These are phyloP conservation scores for Fusarium succisae DNA, from an alignment of 2,329 filamentous ascomycete genomes.

Conservation along the genomic window DNA sequence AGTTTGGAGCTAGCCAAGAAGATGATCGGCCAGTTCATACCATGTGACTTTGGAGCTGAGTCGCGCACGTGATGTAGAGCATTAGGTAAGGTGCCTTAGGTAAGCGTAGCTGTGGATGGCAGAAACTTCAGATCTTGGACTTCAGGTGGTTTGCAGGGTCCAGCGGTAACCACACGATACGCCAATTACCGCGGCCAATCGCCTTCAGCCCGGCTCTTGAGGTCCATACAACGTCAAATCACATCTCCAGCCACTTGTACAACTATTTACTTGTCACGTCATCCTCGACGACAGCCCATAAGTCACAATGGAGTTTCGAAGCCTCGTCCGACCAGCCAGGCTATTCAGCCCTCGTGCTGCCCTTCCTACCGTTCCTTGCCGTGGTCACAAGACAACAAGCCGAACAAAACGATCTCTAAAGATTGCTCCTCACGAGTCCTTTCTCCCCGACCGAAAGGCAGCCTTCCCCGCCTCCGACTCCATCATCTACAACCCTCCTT, in stretches of 20 bases:
- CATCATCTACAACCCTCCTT: constrained; percentile 68
- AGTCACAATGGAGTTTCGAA: constrained; percentile 49
- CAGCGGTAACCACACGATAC: constrained; percentile 29
- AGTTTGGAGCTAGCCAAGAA: constrained; percentile 3
- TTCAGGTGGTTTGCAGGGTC: constrained; percentile 28
- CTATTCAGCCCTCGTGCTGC: constrained; percentile 44
- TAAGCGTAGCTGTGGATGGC: constrained; percentile 18
- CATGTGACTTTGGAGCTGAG: constrained; percentile 4
- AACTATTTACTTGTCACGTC: background rate
- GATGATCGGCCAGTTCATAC: background rate
- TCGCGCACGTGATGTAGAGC: background rate
- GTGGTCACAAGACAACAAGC: constrained; percentile 61
- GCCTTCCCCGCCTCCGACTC: constrained; percentile 47
- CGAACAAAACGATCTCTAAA: constrained; percentile 68
- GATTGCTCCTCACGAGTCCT: constrained; percentile 69
- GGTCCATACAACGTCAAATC: constrained; percentile 6
- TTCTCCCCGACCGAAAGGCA: constrained; percentile 54
- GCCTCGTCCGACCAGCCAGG: constrained; percentile 48
- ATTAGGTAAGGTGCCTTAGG: constrained; percentile 18
- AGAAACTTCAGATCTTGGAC: constrained; percentile 42
- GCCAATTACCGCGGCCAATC: constrained; percentile 40
- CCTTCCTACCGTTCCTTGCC: constrained; percentile 43
- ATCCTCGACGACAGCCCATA: constrained; percentile 9
- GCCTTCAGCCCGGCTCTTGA: constrained; percentile 30
- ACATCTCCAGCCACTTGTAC: background rate